Percentiles rank a stretch among this genome's conserved stretches.
Evolutionary conservation across 2,329 filamentous ascomycete species (phyloP).

Genomic region (Westerdykella ornata): DNA sequence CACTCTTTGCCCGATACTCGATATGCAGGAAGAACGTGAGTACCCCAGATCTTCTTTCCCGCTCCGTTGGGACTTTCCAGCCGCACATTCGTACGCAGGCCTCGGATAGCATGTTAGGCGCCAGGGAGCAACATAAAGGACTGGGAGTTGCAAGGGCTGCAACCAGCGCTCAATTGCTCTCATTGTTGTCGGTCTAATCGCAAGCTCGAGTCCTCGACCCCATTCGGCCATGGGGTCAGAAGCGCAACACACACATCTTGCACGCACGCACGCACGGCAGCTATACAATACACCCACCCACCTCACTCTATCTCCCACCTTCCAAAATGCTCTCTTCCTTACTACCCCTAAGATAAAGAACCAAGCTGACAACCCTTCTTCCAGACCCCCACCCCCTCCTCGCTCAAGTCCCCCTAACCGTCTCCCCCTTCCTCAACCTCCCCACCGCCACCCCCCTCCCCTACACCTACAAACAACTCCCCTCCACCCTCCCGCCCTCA

Average conservation of each 20-base stretch:
- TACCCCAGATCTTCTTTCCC: conserved; percentile 6
- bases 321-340: background rate
- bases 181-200: too few relatives aligned
- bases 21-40: conserved; percentile 37
- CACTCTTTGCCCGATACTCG: background rate
- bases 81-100: background rate
- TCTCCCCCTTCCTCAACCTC: conserved; percentile 88
- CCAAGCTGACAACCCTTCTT: conserved; percentile 8
- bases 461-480: conserved; percentile 89
- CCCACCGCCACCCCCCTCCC: conserved; percentile 85
- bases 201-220: too few relatives aligned
- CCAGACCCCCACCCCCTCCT: conserved; percentile 70
- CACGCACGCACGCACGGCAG: too few relatives aligned
- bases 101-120: too few relatives aligned
- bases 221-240: too few relatives aligned
- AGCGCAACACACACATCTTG: too few relatives aligned
- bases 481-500: conserved; percentile 75
- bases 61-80: background rate
- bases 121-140: too few relatives aligned
- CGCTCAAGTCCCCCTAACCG: conserved; percentile 84
- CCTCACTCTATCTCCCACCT: background rate
- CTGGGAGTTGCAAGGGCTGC: too few relatives aligned
- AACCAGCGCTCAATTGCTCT: too few relatives aligned
- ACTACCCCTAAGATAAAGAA: background rate
- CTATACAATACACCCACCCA: background rate